These are phyloP conservation scores for Raffaelea ambrosiae DNA, from an alignment of 2,329 filamentous ascomycete genomes.

Conservation along the genomic window DNA sequence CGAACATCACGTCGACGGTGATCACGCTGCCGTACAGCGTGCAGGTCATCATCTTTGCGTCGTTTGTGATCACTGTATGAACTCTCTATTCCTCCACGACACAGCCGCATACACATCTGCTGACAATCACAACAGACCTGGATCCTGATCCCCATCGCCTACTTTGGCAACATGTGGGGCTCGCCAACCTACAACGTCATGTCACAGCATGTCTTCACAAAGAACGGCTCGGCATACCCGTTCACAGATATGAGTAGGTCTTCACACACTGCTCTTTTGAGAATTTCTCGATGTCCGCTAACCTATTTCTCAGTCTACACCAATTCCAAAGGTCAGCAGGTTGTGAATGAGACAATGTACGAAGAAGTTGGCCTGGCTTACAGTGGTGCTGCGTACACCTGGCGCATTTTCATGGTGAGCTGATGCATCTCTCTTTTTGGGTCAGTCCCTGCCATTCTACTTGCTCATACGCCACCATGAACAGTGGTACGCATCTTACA, in stretches of 20 bases:
- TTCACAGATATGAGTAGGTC: slow-evolving; percentile 4
- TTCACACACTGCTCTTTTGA: no score
- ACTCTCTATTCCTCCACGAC: no score
- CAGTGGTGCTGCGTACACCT: slow-evolving; percentile 11
- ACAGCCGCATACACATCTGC: no score
- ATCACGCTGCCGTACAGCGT: slow-evolving; percentile 14
- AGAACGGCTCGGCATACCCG: slow-evolving; percentile 13
- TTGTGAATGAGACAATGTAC: slow-evolving; percentile 13
- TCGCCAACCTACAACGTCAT: slow-evolving; percentile 14
- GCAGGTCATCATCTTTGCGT: slow-evolving; percentile 13
- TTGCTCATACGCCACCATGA: not conserved
- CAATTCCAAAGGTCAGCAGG: slow-evolving; percentile 4
- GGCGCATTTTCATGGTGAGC: slow-evolving; percentile 13
- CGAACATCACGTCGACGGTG: slow-evolving; percentile 15
- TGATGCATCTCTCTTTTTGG: not conserved
- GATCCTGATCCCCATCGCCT: slow-evolving; percentile 14
- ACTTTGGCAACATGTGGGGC: slow-evolving; percentile 14
- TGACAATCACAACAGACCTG: slow-evolving; percentile 10
- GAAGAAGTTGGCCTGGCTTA: slow-evolving; percentile 14
- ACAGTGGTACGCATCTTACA: slow-evolving; percentile 6
- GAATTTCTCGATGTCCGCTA: not conserved
- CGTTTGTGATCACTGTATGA: slow-evolving; percentile 10
- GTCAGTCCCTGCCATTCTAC: not conserved
- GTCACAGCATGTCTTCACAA: slow-evolving; percentile 11
- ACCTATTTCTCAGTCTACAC: slow-evolving; percentile 6